Percentiles rank a stretch among this genome's conserved stretches.
phyloP scores from a whole-genome alignment of 2,329 filamentous ascomycete genomes.

The Sclerotinia subarctica region DNA sequence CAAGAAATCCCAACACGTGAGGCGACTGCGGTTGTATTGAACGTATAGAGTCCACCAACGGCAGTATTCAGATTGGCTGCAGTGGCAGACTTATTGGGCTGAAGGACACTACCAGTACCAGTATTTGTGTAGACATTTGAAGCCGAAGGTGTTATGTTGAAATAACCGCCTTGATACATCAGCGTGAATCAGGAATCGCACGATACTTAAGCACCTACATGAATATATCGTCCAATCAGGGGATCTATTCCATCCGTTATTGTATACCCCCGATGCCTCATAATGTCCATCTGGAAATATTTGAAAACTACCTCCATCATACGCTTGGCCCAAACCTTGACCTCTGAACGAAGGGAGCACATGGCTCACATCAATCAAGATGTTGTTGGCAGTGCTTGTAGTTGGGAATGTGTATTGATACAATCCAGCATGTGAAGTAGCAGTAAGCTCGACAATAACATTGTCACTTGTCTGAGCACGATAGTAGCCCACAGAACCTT shows the following conservation, averaged over 20 bases:
- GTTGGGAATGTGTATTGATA: constrained; percentile 58
- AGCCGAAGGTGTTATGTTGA: constrained; percentile 27
- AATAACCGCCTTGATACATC: constrained; percentile 29
- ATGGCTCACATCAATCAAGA: constrained; percentile 43
- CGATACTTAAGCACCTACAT: constrained; percentile 46
- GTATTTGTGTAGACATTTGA: constrained; percentile 35
- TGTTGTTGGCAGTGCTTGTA: constrained; percentile 20
- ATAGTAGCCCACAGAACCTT: constrained; percentile 60
- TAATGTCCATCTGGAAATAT: constrained; percentile 40
- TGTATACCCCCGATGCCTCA: constrained; percentile 29
- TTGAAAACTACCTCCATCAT: constrained; percentile 56
- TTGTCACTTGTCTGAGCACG: constrained; percentile 53
- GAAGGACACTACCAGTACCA: constrained; percentile 33
- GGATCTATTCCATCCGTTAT: constrained; percentile 64
- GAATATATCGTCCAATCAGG: constrained; percentile 61
- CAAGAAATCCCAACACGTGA: constrained; percentile 52
- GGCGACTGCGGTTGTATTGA: constrained; percentile 42
- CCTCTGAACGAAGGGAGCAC: constrained; percentile 61
- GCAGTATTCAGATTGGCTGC: not conserved
- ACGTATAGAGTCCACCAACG: constrained; percentile 42
- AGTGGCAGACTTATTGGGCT: not conserved
- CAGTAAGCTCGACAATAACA: constrained; percentile 56
- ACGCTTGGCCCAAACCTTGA: constrained; percentile 59
- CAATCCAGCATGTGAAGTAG: constrained; percentile 55
- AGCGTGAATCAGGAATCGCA: constrained; percentile 22